Evolutionary conservation across 2,329 filamentous ascomycete genomes (phyloP).

Genomic region (Gnomoniopsis smithogilvyi): DNA sequence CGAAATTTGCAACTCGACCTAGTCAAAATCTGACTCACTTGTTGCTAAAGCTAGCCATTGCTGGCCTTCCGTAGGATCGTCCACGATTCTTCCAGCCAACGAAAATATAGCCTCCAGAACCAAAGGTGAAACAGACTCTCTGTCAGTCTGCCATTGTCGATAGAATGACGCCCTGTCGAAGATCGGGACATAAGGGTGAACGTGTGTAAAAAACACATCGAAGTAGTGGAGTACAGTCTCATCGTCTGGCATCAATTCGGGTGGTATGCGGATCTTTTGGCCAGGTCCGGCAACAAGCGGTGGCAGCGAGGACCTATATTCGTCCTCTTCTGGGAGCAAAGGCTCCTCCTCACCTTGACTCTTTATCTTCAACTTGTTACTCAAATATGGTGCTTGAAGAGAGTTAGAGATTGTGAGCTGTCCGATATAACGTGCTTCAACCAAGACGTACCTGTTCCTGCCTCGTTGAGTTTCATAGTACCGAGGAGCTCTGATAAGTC

Average conservation of each 20-base stretch:
- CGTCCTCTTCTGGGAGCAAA: conserved; percentile 66
- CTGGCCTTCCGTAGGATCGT: conserved; percentile 79
- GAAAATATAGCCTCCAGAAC: conserved; percentile 89
- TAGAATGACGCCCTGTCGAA: conserved; percentile 80
- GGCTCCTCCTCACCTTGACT: conserved; percentile 56
- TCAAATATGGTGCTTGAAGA: conserved; percentile 74
- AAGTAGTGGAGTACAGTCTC: conserved; percentile 81
- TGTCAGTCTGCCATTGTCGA: conserved; percentile 81
- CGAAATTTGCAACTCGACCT: background rate
- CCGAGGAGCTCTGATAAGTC: conserved; percentile 80
- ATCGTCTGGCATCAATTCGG: conserved; percentile 88
- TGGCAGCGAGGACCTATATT: conserved; percentile 69
- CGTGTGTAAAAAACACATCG: conserved; percentile 83
- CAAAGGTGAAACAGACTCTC: conserved; percentile 82
- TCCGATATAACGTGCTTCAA: background rate
- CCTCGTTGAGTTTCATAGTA: conserved; percentile 81
- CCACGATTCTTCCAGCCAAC: conserved; percentile 78
- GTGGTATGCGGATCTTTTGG: conserved; percentile 80
- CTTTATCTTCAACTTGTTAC: conserved; percentile 47
- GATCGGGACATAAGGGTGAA: conserved; percentile 91
- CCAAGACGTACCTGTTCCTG: conserved; percentile 68
- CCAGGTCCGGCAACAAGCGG: conserved; percentile 66
- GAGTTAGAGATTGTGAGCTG: conserved; percentile 6
- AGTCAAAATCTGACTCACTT: conserved; percentile 48
- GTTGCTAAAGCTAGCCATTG: conserved; percentile 91